Evolutionary conservation across 805 yeast genomes (phyloP).

Genomic region (Metschnikowia reukaufii): DNA sequence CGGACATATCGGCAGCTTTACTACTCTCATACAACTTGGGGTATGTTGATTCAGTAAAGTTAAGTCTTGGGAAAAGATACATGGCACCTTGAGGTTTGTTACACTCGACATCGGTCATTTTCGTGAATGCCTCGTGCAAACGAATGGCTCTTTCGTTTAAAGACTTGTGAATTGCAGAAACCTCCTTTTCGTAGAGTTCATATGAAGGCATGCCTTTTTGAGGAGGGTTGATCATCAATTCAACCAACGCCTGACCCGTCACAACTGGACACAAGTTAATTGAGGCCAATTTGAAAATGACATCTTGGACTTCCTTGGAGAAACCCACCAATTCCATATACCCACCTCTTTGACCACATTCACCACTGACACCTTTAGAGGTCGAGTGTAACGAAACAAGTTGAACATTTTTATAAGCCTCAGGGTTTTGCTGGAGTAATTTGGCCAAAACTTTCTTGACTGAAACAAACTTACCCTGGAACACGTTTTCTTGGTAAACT

Average conservation of each 20-base stretch:
- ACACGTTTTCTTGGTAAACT: constrained; percentile 93
- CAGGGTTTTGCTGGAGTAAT: constrained; percentile 54
- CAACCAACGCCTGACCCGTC: constrained; percentile 90
- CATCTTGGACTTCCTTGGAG: constrained; percentile 61
- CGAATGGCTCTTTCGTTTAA: constrained; percentile 61
- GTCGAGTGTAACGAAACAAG: constrained; percentile 95
- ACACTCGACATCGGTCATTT: constrained; percentile 81
- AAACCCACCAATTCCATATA: constrained; percentile 93
- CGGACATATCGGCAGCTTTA: constrained; percentile 49
- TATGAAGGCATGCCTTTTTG: constrained; percentile 71
- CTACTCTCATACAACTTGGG: constrained; percentile 65
- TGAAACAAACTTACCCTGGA: constrained; percentile 77
- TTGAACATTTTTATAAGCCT: constrained; percentile 68
- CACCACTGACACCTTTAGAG: constrained; percentile 96
- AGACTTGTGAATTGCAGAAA: constrained; percentile 57
- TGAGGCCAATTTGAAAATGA: constrained; percentile 82
- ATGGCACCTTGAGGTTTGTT: constrained; percentile 95
- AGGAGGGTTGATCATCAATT: constrained; percentile 94
- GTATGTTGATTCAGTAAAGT: constrained; percentile 47
- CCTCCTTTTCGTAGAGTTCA: constrained; percentile 63
- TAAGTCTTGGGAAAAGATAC: constrained; percentile 87
- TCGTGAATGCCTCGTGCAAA: constrained; percentile 67
- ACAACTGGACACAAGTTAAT: constrained; percentile 93
- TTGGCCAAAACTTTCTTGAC: constrained; percentile 76
- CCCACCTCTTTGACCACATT: constrained; percentile 99